phyloP scores from a whole-genome alignment of 1,139 yeast species.

The Magnusiomyces paraingens region DNA sequence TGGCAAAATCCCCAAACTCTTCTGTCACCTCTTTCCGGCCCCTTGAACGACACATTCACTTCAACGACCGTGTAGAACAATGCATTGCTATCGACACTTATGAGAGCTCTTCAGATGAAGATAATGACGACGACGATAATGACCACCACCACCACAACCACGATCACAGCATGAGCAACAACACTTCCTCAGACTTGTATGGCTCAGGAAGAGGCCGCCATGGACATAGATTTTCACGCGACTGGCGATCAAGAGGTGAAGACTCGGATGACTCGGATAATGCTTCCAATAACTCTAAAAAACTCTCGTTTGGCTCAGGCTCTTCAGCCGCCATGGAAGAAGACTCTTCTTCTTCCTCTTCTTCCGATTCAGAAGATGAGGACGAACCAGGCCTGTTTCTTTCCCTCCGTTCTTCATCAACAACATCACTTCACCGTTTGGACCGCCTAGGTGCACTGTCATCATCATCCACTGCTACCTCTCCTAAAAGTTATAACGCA shows the following conservation, averaged over 20 bases:
- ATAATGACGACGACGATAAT: conserved; percentile 45
- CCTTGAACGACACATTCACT: conserved; percentile 62
- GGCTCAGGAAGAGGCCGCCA: no score
- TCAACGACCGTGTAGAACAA: conserved; percentile 88
- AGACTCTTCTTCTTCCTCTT: not conserved
- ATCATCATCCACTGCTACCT: conserved; percentile 4
- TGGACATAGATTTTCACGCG: no score
- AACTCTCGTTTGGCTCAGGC: not conserved
- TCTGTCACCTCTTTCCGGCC: conserved; percentile 4
- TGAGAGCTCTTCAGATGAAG: conserved; percentile 24
- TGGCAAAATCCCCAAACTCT: not conserved
- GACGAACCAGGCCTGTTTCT: conserved; percentile 69
- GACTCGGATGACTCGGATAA: no score
- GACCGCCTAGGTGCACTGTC: conserved; percentile 11
- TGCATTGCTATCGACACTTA: conserved; percentile 62
- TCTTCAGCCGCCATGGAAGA: not conserved
- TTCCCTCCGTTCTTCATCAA: conserved; percentile 39
- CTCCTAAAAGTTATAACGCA: conserved; percentile 31
- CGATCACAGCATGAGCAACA: not conserved
- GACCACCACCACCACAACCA: conserved; percentile 36
- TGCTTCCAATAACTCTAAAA: no score
- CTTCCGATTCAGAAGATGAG: conserved; percentile 38
- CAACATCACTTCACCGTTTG: conserved; percentile 30
- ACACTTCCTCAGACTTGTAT: no score
- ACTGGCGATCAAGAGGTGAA: no score